A percentile compares a stretch with the other conserved stretches of the same genome.
Conservation (phyloP, 1,139 yeast genomes). For the Debaryomyces udenii region DNA sequence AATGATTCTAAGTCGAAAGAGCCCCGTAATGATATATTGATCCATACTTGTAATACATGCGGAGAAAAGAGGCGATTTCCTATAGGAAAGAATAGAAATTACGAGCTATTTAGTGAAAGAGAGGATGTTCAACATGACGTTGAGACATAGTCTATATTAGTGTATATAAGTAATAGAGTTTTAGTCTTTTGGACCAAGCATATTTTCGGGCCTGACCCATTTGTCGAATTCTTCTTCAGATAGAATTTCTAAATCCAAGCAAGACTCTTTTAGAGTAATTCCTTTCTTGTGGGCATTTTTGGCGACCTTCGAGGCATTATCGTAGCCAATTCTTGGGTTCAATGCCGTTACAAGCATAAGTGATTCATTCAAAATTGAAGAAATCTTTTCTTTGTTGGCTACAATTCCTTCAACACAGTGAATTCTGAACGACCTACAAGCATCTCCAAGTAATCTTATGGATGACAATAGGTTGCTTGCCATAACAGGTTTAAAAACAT, state of each 20-base stretch:
- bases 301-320: constrained; percentile 89
- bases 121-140: constrained; percentile 19
- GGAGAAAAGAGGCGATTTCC: constrained; percentile 34
- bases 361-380: constrained; percentile 80
- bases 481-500: constrained; percentile 93
- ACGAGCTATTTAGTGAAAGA: constrained; percentile 32
- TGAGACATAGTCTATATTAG: constrained; percentile 7
- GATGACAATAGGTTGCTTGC: constrained; percentile 82
- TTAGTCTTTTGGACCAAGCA: constrained; percentile 78
- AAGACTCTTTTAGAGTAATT: constrained; percentile 83
- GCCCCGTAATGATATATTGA: constrained; percentile 35
- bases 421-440: constrained; percentile 76
- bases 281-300: constrained; percentile 96
- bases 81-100: constrained; percentile 35
- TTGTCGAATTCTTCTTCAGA: constrained; percentile 79
- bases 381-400: constrained; percentile 82
- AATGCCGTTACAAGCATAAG: constrained; percentile 94
- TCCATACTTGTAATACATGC: constrained; percentile 32
- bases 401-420: constrained; percentile 88
- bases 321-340: constrained; percentile 96
- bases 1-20: constrained; percentile 27
- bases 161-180: constrained; percentile 1
- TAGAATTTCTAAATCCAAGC: constrained; percentile 79
- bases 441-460: constrained; percentile 80
- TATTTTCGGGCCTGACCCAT: constrained; percentile 93